phyloP scores from a whole-genome alignment of 345 rosid genomes.

The Jatropha curcas region DNA sequence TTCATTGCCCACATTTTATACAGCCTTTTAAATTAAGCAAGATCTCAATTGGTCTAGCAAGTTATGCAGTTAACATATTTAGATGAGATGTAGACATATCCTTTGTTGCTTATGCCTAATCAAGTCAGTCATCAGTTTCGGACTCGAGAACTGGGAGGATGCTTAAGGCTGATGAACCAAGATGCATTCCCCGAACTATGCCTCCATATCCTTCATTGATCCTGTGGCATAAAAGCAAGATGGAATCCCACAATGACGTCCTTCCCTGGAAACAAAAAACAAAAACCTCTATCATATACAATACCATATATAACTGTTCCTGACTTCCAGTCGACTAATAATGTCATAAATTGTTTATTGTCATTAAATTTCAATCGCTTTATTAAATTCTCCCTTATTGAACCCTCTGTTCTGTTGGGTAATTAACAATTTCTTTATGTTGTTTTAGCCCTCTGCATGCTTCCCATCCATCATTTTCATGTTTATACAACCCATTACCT shows the following conservation, averaged over 20 bases:
- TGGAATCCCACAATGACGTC: constrained; percentile 86
- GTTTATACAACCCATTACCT: constrained; percentile 3
- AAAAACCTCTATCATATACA: constrained; percentile 4
- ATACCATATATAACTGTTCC: neutral
- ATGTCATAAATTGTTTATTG: neutral
- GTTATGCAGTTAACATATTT: neutral
- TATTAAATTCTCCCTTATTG: neutral
- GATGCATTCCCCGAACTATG: constrained; percentile 82
- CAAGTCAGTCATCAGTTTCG: constrained; percentile 49
- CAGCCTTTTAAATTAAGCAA: neutral
- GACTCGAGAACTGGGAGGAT: constrained; percentile 72
- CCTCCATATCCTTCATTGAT: constrained; percentile 78
- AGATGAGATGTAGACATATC: neutral
- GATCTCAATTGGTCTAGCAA: neutral
- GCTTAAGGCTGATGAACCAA: constrained; percentile 76
- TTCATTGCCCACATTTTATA: neutral
- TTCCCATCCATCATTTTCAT: neutral
- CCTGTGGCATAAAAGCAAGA: constrained; percentile 74
- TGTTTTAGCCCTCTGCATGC: neutral
- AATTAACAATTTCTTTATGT: neutral
- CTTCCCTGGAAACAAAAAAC: constrained; percentile 63
- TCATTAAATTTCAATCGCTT: neutral
- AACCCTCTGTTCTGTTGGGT: neutral
- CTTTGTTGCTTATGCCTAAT: neutral
- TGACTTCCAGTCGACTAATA: neutral